Percentiles rank a stretch among this genome's conserved stretches.
These are phyloP conservation scores for Esteya vermicola DNA, from an alignment of 2,329 filamentous ascomycete genomes.

Conservation along the genomic window DNA sequence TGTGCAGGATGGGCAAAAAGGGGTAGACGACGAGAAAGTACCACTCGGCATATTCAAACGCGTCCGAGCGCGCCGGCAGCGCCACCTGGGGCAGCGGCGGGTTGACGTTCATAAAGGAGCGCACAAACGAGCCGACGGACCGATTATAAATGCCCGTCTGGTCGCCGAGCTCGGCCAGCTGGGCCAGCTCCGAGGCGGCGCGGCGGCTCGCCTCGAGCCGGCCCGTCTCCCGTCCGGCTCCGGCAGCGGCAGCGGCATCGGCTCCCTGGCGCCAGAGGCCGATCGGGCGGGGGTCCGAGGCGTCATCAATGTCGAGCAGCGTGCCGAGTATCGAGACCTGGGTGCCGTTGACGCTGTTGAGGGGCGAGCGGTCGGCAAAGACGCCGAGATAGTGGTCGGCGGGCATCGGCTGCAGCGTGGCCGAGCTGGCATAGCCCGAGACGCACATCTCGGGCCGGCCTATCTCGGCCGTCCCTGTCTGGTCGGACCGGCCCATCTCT, in stretches of 20 bases:
- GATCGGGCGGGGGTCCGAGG: constrained; percentile 4
- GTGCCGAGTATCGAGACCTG: constrained; percentile 66
- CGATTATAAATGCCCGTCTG: constrained; percentile 46
- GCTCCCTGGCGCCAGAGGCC: too few species aligned
- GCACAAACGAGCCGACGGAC: constrained; percentile 56
- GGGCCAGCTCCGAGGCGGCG: too few species aligned
- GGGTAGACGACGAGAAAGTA: constrained; percentile 60
- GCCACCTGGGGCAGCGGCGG: constrained; percentile 38
- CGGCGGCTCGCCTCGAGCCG: too few species aligned
- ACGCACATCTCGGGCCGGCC: too few species aligned
- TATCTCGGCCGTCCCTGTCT: not conserved
- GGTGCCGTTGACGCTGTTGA: constrained; percentile 64
- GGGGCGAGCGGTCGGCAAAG: constrained; percentile 44
- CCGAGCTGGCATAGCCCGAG: constrained; percentile 15
- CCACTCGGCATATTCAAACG: constrained; percentile 57
- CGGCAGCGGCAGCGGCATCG: too few species aligned
- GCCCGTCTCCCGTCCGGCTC: too few species aligned
- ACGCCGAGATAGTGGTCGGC: constrained; percentile 54
- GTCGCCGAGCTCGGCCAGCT: too few species aligned
- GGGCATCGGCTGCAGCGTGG: constrained; percentile 26
- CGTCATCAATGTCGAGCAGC: constrained; percentile 59
- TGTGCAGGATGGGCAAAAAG: constrained; percentile 65
- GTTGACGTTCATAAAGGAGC: constrained; percentile 48
- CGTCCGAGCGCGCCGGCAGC: constrained; percentile 49
- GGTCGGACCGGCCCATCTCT: not conserved